Conservation (phyloP, 305 asterid species). For the Withania somnifera region DNA sequence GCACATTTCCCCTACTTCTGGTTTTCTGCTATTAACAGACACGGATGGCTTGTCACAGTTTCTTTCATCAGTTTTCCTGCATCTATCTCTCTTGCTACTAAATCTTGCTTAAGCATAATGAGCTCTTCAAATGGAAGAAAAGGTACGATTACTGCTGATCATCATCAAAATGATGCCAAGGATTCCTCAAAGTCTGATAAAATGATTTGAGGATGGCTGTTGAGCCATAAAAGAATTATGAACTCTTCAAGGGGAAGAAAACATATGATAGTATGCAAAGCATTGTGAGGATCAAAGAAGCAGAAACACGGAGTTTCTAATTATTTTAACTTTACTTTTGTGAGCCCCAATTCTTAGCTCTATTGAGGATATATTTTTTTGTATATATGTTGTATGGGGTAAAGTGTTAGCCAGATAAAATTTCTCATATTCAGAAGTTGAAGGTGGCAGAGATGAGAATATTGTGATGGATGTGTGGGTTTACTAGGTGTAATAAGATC, state of each 20-base stretch:
- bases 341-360: neutral
- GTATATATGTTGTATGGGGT: too few relatives aligned
- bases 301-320: slow-evolving; percentile 70
- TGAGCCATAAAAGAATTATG: slow-evolving; percentile 53
- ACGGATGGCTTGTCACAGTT: slow-evolving; percentile 42
- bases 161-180: slow-evolving; percentile 25
- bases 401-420: too few relatives aligned
- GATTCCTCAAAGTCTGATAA: slow-evolving; percentile 21
- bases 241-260: slow-evolving; percentile 12
- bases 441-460: too few relatives aligned
- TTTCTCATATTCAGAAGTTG: too few relatives aligned
- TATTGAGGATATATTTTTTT: neutral
- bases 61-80: slow-evolving; percentile 22
- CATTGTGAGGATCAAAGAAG: slow-evolving; percentile 68
- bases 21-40: slow-evolving; percentile 21
- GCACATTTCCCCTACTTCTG: neutral
- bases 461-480: too few relatives aligned
- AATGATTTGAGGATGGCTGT: slow-evolving; percentile 70
- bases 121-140: slow-evolving; percentile 39
- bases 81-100: slow-evolving; percentile 24
- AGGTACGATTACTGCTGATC: slow-evolving; percentile 33
- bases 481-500: too few relatives aligned
- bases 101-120: slow-evolving; percentile 35
- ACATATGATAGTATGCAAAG: slow-evolving; percentile 52
- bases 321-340: neutral